These are phyloP conservation scores for Penicillium hordei DNA, from an alignment of 2,329 filamentous ascomycete species.

Conservation along the genomic window DNA sequence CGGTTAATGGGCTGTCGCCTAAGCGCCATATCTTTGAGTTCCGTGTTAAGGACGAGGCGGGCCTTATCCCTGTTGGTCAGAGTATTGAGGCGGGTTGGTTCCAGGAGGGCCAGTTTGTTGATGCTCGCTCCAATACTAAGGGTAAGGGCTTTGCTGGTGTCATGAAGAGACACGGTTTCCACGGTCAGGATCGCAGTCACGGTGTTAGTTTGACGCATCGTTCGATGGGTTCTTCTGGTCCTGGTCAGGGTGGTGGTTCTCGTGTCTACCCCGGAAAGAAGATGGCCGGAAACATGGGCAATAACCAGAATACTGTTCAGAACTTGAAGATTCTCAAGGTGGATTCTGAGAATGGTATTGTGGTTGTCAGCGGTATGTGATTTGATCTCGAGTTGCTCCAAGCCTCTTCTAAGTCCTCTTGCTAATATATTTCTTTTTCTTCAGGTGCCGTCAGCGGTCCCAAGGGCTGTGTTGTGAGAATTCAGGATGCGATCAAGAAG, in stretches of 20 bases:
- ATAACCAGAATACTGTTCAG: conserved; percentile 82
- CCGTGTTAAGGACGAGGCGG: conserved; percentile 70
- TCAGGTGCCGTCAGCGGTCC: conserved; percentile 75
- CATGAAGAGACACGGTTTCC: conserved; percentile 94
- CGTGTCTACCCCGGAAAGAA: conserved; percentile 94
- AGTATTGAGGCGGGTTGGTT: conserved; percentile 87
- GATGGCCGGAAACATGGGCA: conserved; percentile 96
- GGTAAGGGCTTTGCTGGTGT: conserved; percentile 95
- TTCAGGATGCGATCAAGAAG: conserved; percentile 92
- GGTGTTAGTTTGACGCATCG: conserved; percentile 94
- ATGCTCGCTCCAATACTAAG: conserved; percentile 73
- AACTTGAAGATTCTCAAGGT: conserved; percentile 88
- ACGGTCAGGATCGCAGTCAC: conserved; percentile 86
- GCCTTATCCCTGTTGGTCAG: conserved; percentile 73
- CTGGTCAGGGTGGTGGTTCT: conserved; percentile 86
- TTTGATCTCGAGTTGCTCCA: not conserved
- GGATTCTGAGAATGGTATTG: conserved; percentile 79
- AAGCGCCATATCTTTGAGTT: conserved; percentile 87
- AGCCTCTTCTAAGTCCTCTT: not conserved
- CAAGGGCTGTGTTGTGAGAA: conserved; percentile 77
- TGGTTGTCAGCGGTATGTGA: conserved; percentile 74
- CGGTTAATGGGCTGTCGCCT: conserved; percentile 74
- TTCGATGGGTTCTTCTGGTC: conserved; percentile 85
- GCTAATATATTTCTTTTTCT: conserved; percentile 11
- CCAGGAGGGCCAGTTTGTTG: conserved; percentile 82